These are phyloP conservation scores for Termitomyces sp. DNA, from an alignment of 768 basidiomycete species.

Conservation along the genomic window DNA sequence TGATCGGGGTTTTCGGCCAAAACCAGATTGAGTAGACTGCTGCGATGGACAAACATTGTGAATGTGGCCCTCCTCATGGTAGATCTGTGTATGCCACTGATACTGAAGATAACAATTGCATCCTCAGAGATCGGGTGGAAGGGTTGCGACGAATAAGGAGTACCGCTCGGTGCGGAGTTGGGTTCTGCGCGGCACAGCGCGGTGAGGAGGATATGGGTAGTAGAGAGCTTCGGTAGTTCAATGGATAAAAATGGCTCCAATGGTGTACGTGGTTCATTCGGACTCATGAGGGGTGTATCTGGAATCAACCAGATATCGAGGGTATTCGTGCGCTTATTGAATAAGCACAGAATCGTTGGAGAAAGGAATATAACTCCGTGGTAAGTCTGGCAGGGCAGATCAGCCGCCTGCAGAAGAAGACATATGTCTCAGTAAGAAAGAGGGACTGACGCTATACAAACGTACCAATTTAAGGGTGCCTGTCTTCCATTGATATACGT, in stretches of 20 bases:
- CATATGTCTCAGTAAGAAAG: neutral
- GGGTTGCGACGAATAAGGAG: neutral
- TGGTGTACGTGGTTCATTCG: neutral
- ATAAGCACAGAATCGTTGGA: neutral
- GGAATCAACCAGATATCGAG: conserved; percentile 3
- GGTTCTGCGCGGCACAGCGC: neutral
- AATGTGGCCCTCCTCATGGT: neutral
- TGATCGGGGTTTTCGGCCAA: neutral
- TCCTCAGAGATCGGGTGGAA: neutral
- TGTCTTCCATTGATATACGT: conserved; percentile 11
- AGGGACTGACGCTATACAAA: neutral
- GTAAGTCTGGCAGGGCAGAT: neutral
- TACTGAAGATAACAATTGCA: neutral
- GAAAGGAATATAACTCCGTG: neutral
- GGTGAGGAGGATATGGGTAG: neutral
- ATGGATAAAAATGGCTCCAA: neutral
- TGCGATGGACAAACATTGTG: neutral
- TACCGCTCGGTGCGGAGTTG: neutral
- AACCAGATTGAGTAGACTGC: neutral
- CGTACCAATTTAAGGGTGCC: conserved; percentile 7
- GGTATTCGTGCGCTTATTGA: neutral
- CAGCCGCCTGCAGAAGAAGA: neutral
- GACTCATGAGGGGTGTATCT: neutral
- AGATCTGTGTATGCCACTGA: neutral
- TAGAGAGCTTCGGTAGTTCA: neutral